These are phyloP conservation scores for Coemansia aciculifera DNA, from an alignment of 192 early-diverging fungal species.

Conservation along the genomic window DNA sequence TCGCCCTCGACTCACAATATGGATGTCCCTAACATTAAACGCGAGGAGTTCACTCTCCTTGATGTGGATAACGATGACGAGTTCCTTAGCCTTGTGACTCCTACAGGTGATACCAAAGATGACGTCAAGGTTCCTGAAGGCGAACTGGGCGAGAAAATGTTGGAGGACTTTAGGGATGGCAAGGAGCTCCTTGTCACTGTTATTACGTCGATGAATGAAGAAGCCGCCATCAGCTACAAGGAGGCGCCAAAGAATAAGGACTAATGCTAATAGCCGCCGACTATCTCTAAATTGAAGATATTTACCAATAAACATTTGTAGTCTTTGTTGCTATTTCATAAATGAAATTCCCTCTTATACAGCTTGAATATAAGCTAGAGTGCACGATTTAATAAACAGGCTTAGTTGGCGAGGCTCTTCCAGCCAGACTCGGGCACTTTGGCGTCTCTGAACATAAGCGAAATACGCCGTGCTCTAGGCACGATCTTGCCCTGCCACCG, in stretches of 20 bases:
- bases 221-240: slow-evolving; percentile 82
- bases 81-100: slow-evolving; percentile 64
- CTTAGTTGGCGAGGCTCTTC: slow-evolving; percentile 23
- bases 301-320: background rate
- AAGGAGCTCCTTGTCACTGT: slow-evolving; percentile 87
- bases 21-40: slow-evolving; percentile 94
- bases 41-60: slow-evolving; percentile 82
- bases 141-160: slow-evolving; percentile 76
- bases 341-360: background rate
- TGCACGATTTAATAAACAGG: background rate
- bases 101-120: slow-evolving; percentile 84
- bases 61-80: slow-evolving; percentile 78
- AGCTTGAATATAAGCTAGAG: background rate
- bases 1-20: slow-evolving; percentile 99
- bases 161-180: slow-evolving; percentile 71
- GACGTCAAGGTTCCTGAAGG: slow-evolving; percentile 91
- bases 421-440: slow-evolving; percentile 43
- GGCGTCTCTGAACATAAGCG: slow-evolving; percentile 70
- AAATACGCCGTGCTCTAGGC: slow-evolving; percentile 65
- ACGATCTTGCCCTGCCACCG: slow-evolving; percentile 58
- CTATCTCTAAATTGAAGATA: background rate
- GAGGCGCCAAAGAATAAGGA: slow-evolving; percentile 23
- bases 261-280: background rate
- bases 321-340: background rate
- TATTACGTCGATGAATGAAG: slow-evolving; percentile 88